Evolutionary conservation across 164 flowering plant genomes (phyloP).

Genomic region (Chloranthus sessilifolius): DNA sequence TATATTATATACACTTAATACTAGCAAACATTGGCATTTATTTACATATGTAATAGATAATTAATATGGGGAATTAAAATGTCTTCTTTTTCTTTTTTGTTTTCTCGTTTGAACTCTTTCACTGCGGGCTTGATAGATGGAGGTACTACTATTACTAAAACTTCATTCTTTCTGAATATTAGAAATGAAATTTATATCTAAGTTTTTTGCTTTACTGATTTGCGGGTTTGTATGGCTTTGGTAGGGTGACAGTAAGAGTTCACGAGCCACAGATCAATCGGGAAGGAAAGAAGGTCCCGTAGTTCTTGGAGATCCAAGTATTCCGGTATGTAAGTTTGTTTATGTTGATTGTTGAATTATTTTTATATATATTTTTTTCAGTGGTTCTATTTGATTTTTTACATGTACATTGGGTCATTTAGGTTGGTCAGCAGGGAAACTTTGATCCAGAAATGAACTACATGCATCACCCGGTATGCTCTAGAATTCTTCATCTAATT

Average conservation of each 20-base stretch:
- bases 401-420: not conserved
- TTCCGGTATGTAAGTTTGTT: not conserved
- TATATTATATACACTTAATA: too few species aligned
- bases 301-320: not conserved
- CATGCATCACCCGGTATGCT: not conserved
- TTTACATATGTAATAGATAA: too few species aligned
- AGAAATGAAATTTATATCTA: too few species aligned
- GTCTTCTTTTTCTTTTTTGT: too few species aligned
- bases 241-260: not conserved
- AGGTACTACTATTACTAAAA: too few species aligned
- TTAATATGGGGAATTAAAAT: too few species aligned
- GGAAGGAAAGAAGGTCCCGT: not conserved
- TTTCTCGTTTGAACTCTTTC: too few species aligned
- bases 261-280: not conserved
- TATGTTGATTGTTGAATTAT: not conserved
- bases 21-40: too few species aligned
- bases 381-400: not conserved
- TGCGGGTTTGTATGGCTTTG: too few species aligned
- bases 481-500: not conserved
- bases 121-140: too few species aligned
- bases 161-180: too few species aligned
- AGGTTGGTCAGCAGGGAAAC: not conserved
- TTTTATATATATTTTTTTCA: not conserved
- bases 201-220: too few species aligned
- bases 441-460: conserved; percentile 5